Evolutionary conservation across 2,329 filamentous ascomycete species (phyloP).

Genomic region (Graphilbum fragrans): DNA sequence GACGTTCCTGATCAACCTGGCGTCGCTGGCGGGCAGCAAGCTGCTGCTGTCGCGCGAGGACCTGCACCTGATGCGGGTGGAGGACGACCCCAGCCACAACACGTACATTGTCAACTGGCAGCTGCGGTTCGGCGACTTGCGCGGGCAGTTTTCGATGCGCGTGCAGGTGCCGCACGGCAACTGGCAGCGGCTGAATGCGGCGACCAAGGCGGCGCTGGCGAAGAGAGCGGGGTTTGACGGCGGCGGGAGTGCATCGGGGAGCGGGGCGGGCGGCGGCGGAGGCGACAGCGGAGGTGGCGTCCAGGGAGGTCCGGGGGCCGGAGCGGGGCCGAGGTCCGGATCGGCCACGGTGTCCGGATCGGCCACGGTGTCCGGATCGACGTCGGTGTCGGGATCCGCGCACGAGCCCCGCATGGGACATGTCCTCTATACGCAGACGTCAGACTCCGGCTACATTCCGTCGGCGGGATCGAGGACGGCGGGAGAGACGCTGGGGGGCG

Average conservation of each 20-base stretch:
- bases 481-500: too few species aligned
- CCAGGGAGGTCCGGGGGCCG: too few species aligned
- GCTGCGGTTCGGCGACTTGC: conserved; percentile 39
- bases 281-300: background rate
- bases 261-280: background rate
- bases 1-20: conserved; percentile 46
- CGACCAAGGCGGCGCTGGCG: conserved; percentile 6
- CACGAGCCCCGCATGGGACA: too few species aligned
- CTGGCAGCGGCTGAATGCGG: conserved; percentile 20
- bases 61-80: conserved; percentile 28
- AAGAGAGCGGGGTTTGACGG: background rate
- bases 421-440: too few species aligned
- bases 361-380: too few species aligned
- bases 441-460: too few species aligned
- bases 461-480: too few species aligned
- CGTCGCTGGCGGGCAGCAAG: conserved; percentile 41
- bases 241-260: background rate
- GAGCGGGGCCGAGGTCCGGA: background rate
- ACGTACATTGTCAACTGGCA: conserved; percentile 43
- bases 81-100: conserved; percentile 26
- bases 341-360: too few species aligned
- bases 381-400: too few species aligned
- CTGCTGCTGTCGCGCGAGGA: conserved; percentile 32
- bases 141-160: conserved; percentile 39
- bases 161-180: conserved; percentile 31